A percentile compares a stretch with the other conserved stretches of the same genome.
These are phyloP conservation scores for Candida berthetii DNA, from an alignment of 805 yeast species.

Conservation along the genomic window DNA sequence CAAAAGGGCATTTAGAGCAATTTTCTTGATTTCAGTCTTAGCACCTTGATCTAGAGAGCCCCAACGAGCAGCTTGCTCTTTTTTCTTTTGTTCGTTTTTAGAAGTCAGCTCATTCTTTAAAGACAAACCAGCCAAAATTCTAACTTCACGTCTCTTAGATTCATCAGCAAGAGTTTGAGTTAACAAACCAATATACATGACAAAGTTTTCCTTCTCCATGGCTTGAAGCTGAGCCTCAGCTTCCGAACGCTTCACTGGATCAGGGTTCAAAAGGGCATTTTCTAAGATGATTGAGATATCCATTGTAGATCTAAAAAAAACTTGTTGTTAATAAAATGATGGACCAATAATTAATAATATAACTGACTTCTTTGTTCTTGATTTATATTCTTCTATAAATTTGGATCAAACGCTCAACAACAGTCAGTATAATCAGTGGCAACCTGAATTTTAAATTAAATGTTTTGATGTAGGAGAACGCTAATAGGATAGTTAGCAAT, in stretches of 20 bases:
- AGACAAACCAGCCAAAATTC: constrained; percentile 87
- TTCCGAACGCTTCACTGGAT: constrained; percentile 58
- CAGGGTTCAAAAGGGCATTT: constrained; percentile 67
- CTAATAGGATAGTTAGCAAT: too few species aligned
- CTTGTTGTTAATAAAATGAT: too few species aligned
- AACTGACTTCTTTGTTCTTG: too few species aligned
- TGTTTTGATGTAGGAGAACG: too few species aligned
- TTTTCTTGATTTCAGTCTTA: constrained; percentile 60
- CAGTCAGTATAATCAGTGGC: too few species aligned
- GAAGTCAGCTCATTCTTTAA: constrained; percentile 85
- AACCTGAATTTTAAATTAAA: too few species aligned
- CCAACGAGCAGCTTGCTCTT: constrained; percentile 71
- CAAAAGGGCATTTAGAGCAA: constrained; percentile 56
- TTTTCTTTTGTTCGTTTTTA: constrained; percentile 59
- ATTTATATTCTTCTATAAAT: too few species aligned
- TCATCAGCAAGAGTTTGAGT: constrained; percentile 68
- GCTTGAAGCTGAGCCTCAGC: constrained; percentile 75
- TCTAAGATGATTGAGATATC: constrained; percentile 71
- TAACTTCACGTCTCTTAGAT: constrained; percentile 62
- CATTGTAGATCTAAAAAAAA: constrained; percentile 5
- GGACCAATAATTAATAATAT: too few species aligned
- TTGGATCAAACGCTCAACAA: too few species aligned
- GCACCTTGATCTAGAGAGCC: constrained; percentile 45
- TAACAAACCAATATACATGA: constrained; percentile 63
- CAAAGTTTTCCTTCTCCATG: constrained; percentile 71